phyloP scores from a whole-genome alignment of 1,139 yeast species.

The Zygoascus hellenicus region DNA sequence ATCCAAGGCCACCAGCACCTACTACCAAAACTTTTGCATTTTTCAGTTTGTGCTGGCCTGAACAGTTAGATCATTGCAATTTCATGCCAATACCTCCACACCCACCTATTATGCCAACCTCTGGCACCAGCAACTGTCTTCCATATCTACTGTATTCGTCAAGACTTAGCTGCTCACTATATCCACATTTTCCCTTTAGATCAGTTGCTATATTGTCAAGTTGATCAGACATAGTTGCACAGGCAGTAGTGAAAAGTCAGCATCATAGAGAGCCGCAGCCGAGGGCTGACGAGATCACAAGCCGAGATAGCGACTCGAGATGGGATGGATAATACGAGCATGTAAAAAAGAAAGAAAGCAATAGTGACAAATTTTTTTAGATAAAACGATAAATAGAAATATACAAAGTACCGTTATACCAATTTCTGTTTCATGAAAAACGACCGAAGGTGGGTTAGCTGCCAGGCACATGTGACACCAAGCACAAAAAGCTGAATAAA shows the following conservation, averaged over 20 bases:
- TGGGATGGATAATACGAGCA: no score
- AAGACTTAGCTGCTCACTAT: slow-evolving; percentile 20
- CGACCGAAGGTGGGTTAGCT: slow-evolving; percentile 53
- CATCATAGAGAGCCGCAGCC: neutral
- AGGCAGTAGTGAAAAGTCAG: neutral
- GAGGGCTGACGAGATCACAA: no score
- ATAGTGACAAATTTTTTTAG: no score
- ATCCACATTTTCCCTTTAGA: slow-evolving; percentile 8
- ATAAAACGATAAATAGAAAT: neutral
- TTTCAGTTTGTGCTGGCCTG: slow-evolving; percentile 56
- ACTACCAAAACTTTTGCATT: slow-evolving; percentile 60
- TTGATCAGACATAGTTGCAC: neutral
- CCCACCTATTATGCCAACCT: slow-evolving; percentile 49
- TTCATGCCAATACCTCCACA: neutral
- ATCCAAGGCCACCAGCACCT: slow-evolving; percentile 97
- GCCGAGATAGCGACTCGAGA: no score
- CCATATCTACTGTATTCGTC: slow-evolving; percentile 86
- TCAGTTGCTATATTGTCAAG: slow-evolving; percentile 7
- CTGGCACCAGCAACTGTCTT: slow-evolving; percentile 90
- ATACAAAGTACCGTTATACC: slow-evolving; percentile 34
- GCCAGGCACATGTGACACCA: slow-evolving; percentile 60
- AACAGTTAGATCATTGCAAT: slow-evolving; percentile 1
- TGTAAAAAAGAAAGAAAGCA: no score
- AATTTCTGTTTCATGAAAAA: slow-evolving; percentile 64
- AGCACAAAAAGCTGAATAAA: slow-evolving; percentile 54